Conservation (phyloP, 495 filamentous ascomycete species). For the Penicillium antarcticum region DNA sequence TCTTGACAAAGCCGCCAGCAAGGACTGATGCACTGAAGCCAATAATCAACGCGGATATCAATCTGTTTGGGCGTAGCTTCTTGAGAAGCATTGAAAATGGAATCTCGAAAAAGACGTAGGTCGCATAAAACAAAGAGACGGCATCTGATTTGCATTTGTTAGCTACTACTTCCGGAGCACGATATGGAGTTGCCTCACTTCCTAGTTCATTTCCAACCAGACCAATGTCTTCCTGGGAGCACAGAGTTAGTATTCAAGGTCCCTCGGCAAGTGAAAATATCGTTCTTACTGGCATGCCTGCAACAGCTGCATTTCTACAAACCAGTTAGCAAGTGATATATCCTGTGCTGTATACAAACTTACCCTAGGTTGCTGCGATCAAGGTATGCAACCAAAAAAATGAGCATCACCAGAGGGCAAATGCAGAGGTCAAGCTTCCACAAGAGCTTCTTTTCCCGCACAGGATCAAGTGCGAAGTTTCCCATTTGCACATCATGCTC, state of each 20-base stretch:
- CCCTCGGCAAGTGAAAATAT: not conserved
- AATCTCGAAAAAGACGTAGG: conserved; percentile 38
- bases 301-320: conserved; percentile 13
- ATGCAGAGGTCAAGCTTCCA: conserved; percentile 16
- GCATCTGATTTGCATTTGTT: conserved; percentile 4
- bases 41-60: conserved; percentile 36
- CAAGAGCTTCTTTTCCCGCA: conserved; percentile 8
- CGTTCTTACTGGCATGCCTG: conserved; percentile 11
- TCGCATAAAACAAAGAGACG: conserved; percentile 14
- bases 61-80: conserved; percentile 28
- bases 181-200: not conserved
- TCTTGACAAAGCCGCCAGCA: conserved; percentile 23
- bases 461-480: conserved; percentile 5
- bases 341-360: not conserved
- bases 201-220: conserved; percentile 14
- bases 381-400: conserved; percentile 12
- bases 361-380: conserved; percentile 17
- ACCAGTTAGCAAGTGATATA: not conserved
- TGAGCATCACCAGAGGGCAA: conserved; percentile 10
- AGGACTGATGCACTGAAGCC: conserved; percentile 31
- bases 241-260: not conserved
- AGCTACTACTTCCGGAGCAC: not conserved
- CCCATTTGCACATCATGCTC: conserved; percentile 14
- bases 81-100: conserved; percentile 27
- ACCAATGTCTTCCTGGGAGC: conserved; percentile 12